These are phyloP conservation scores for Cenchrus purpureus DNA, from an alignment of 176 grass and related monocot species.

Conservation along the genomic window DNA sequence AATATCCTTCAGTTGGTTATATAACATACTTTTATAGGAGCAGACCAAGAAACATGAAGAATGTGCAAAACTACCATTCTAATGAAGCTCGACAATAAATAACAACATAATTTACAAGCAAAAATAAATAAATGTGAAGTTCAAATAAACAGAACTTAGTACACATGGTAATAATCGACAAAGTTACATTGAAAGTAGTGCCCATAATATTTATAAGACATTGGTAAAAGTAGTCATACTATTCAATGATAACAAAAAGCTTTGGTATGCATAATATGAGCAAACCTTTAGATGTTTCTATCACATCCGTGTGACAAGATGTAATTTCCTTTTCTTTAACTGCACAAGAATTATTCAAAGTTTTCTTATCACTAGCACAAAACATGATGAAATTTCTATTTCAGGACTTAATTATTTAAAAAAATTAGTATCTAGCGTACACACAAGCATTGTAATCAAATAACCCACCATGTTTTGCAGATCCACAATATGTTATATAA, in stretches of 20 bases:
- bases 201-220: background rate
- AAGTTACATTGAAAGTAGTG: background rate
- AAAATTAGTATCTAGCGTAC: no score
- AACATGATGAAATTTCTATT: background rate
- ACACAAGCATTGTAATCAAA: no score
- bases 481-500: no score
- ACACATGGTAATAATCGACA: background rate
- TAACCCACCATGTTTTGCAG: no score
- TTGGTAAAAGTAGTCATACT: background rate
- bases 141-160: background rate
- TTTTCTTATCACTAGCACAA: no score
- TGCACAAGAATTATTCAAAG: background rate
- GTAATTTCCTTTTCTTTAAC: background rate
- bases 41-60: background rate
- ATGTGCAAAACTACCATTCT: background rate
- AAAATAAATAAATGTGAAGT: background rate
- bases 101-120: background rate
- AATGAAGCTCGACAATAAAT: background rate
- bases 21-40: no score
- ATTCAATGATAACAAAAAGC: background rate
- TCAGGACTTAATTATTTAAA: background rate
- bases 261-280: background rate
- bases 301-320: background rate
- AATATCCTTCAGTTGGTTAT: no score
- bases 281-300: background rate